Conservation (phyloP, 345 rosid genomes). For the Bruguiera sexangula region DNA sequence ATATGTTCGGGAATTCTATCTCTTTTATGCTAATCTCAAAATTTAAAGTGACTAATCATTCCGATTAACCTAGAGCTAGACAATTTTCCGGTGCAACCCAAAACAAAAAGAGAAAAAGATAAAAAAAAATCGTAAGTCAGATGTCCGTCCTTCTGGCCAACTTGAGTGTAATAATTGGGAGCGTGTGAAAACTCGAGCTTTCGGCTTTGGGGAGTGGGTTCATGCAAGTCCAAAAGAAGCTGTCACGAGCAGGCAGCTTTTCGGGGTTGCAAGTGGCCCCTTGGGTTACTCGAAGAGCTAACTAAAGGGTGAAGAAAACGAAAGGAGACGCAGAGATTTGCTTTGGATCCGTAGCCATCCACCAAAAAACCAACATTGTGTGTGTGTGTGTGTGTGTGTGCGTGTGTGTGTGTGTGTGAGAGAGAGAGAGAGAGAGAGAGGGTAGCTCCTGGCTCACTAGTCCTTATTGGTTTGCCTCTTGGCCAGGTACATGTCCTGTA, state of each 20-base stretch:
- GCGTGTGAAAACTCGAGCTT: not conserved
- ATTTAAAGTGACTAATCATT: too few relatives aligned
- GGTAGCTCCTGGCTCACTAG: not conserved
- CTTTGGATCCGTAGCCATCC: slow-evolving; percentile 17
- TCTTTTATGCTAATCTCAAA: too few relatives aligned
- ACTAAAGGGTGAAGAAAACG: not conserved
- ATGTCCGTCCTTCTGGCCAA: too few relatives aligned
- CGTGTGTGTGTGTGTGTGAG: not conserved
- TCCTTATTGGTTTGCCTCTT: not conserved
- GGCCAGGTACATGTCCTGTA: slow-evolving; percentile 5
- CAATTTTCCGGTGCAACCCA: too few relatives aligned
- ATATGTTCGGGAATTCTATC: too few relatives aligned
- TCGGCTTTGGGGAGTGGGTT: not conserved
- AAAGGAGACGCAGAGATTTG: not conserved
- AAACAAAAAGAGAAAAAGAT: too few relatives aligned
- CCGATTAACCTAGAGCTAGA: too few relatives aligned
- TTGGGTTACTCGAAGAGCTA: not conserved
- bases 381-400: too few relatives aligned
- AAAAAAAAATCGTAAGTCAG: too few relatives aligned
- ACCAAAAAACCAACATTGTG: not conserved
- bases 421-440: not conserved
- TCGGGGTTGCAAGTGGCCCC: slow-evolving; percentile 1
- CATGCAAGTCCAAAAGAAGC: slow-evolving; percentile 9
- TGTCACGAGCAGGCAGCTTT: slow-evolving; percentile 18
- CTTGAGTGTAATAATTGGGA: not conserved